Conservation (phyloP, 2,329 filamentous ascomycete genomes). For the Pyrenophora teres region DNA sequence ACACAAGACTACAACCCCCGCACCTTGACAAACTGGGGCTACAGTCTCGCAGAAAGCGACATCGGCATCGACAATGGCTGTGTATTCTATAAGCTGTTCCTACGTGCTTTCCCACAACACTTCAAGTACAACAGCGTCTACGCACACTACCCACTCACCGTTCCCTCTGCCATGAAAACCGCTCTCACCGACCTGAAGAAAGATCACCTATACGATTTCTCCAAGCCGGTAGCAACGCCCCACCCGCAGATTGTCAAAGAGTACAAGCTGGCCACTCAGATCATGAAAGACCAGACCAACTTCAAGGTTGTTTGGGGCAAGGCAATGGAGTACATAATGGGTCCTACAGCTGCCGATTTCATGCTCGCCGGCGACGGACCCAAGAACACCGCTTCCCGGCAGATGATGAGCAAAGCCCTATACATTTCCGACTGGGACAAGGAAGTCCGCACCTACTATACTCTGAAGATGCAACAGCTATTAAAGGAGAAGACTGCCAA, state of each 20-base stretch:
- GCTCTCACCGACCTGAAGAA: constrained; percentile 72
- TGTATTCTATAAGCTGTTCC: constrained; percentile 82
- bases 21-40: constrained; percentile 83
- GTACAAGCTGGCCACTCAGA: constrained; percentile 65
- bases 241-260: constrained; percentile 60
- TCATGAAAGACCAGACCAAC: constrained; percentile 64
- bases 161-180: constrained; percentile 71
- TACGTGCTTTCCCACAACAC: constrained; percentile 78
- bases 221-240: constrained; percentile 58
- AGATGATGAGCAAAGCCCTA: constrained; percentile 57
- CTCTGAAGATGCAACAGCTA: constrained; percentile 64
- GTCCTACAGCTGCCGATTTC: constrained; percentile 59
- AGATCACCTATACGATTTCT: constrained; percentile 71
- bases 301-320: constrained; percentile 71
- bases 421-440: constrained; percentile 65
- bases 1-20: constrained; percentile 73
- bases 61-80: constrained; percentile 77
- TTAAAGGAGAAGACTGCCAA: constrained; percentile 68
- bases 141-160: constrained; percentile 75
- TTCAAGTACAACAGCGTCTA: constrained; percentile 80
- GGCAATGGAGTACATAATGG: constrained; percentile 67
- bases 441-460: constrained; percentile 72
- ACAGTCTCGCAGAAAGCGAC: constrained; percentile 74
- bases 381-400: constrained; percentile 37
- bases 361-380: constrained; percentile 54